Evolutionary conservation across 305 asterid species (phyloP).

Genomic region (Solanum hybrid): DNA sequence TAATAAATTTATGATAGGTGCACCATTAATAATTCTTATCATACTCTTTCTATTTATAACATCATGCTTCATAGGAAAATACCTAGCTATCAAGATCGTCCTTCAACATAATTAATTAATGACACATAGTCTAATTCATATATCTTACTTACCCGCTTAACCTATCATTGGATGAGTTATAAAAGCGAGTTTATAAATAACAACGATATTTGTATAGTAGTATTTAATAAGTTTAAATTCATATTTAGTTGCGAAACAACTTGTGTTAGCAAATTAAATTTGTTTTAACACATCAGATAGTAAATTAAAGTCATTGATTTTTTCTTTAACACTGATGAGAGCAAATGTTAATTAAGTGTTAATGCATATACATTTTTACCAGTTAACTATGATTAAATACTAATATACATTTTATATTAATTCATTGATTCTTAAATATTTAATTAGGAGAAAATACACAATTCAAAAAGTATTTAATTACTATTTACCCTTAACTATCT

Average conservation of each 20-base stretch:
- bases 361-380: background rate
- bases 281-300: background rate
- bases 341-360: background rate
- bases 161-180: background rate
- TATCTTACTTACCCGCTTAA: background rate
- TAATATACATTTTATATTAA: background rate
- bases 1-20: background rate
- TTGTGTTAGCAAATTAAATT: background rate
- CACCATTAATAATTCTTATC: background rate
- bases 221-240: no score
- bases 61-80: background rate
- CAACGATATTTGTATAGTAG: background rate
- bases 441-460: background rate
- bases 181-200: background rate
- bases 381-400: background rate
- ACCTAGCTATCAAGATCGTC: background rate
- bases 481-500: background rate
- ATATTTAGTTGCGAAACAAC: background rate
- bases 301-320: background rate
- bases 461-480: no score
- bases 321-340: background rate
- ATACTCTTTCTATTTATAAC: no score
- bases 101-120: no score
- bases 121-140: no score
- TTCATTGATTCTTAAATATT: background rate